Evolutionary conservation across 345 rosid species (phyloP).

Genomic region (Rubroshorea leprosula): DNA sequence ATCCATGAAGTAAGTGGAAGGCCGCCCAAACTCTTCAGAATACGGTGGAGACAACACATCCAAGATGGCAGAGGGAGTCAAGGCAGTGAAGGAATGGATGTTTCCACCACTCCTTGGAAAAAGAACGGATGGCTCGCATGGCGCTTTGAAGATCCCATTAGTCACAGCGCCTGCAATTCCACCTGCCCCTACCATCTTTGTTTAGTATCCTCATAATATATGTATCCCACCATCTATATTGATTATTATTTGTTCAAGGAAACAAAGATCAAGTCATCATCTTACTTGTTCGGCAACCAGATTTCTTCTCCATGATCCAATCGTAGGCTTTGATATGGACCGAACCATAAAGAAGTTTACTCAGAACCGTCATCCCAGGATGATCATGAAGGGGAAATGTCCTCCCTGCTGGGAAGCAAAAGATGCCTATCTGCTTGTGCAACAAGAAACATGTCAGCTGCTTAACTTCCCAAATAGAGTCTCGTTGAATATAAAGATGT

Average conservation of each 20-base stretch:
- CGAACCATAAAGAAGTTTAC: constrained; percentile 39
- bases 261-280: background rate
- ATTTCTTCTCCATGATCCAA: constrained; percentile 23
- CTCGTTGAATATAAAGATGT: too few species aligned
- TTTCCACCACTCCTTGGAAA: constrained; percentile 48
- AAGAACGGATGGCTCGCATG: constrained; percentile 28
- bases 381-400: constrained; percentile 39
- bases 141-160: constrained; percentile 26
- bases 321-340: constrained; percentile 31
- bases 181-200: constrained; percentile 24
- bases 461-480: too few species aligned
- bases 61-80: constrained; percentile 46
- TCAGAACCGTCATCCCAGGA: constrained; percentile 42
- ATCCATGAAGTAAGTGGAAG: constrained; percentile 38
- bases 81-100: constrained; percentile 42
- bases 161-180: constrained; percentile 32
- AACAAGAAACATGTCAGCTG: too few species aligned
- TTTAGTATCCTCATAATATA: too few species aligned
- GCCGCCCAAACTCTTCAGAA: constrained; percentile 36
- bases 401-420: background rate
- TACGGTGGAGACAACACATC: constrained; percentile 51
- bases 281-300: constrained; percentile 20
- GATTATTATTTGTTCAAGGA: too few species aligned
- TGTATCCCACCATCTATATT: too few species aligned
- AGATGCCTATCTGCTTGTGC: background rate